Conservation (phyloP, 2,329 filamentous ascomycete genomes). For the Pseudogymnoascus verrucosus region DNA sequence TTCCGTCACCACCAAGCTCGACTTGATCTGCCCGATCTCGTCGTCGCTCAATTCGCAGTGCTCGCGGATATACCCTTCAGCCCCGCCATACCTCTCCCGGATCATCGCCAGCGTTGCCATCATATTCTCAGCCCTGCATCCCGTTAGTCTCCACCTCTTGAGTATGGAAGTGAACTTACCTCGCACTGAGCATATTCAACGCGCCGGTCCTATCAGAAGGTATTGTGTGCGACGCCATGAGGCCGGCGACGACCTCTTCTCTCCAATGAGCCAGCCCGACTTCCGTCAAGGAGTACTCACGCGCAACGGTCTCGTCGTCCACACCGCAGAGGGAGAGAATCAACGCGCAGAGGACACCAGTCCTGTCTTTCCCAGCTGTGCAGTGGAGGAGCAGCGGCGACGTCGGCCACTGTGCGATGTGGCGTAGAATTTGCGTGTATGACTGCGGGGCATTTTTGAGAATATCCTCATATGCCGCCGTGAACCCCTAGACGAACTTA, state of each 20-base stretch:
- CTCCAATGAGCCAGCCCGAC: constrained; percentile 48
- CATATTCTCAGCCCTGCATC: constrained; percentile 41
- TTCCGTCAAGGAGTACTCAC: constrained; percentile 63
- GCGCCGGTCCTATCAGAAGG: constrained; percentile 30
- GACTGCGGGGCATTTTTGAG: constrained; percentile 44
- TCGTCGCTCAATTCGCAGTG: constrained; percentile 49
- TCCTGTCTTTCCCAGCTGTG: constrained; percentile 71
- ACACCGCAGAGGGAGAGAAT: constrained; percentile 58
- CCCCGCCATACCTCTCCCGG: constrained; percentile 50
- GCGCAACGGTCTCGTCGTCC: constrained; percentile 47
- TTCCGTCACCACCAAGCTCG: constrained; percentile 36
- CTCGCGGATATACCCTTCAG: constrained; percentile 53
- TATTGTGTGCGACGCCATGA: constrained; percentile 44
- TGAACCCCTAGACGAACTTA: constrained; percentile 43
- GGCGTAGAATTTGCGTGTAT: constrained; percentile 44
- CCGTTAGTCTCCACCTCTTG: constrained; percentile 19
- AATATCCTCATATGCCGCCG: constrained; percentile 56
- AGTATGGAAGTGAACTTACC: constrained; percentile 19
- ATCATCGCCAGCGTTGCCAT: constrained; percentile 44
- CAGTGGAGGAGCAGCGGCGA: constrained; percentile 60
- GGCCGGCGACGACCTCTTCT: constrained; percentile 40
- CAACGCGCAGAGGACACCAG: constrained; percentile 61
- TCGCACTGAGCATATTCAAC: constrained; percentile 36
- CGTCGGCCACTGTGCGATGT: constrained; percentile 29
- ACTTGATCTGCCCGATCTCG: constrained; percentile 45